These are phyloP conservation scores for Persicaria maculosa DNA, from an alignment of 148 eudicot genomes.

Conservation along the genomic window DNA sequence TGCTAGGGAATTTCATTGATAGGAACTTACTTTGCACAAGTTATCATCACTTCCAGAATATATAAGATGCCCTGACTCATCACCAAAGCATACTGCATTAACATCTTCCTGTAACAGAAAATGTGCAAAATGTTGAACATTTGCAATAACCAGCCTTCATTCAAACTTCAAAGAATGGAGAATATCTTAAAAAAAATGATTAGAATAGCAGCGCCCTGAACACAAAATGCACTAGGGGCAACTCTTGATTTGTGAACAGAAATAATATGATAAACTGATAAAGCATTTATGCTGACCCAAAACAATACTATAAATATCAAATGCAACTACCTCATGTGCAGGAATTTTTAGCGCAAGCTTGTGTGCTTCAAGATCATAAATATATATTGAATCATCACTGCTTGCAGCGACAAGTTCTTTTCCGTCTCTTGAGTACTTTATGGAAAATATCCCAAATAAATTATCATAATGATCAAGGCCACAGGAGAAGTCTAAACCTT, in stretches of 20 bases:
- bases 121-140: not conserved
- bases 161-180: not conserved
- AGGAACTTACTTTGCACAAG: slow-evolving; percentile 61
- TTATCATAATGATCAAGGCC: slow-evolving; percentile 37
- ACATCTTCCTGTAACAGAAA: slow-evolving; percentile 74
- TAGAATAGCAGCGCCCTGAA: not conserved
- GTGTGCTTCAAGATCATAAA: slow-evolving; percentile 67
- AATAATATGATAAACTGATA: not conserved
- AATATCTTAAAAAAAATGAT: not conserved
- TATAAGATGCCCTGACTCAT: slow-evolving; percentile 69
- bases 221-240: not conserved
- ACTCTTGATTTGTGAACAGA: not conserved
- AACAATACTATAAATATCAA: not conserved
- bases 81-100: slow-evolving; percentile 88
- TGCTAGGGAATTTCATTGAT: not conserved
- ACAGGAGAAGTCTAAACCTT: slow-evolving; percentile 66
- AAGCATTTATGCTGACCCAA: not conserved
- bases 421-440: slow-evolving; percentile 84
- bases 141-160: not conserved
- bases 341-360: slow-evolving; percentile 46
- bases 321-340: slow-evolving; percentile 62
- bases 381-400: slow-evolving; percentile 57
- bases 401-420: slow-evolving; percentile 85
- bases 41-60: slow-evolving; percentile 87
- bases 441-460: slow-evolving; percentile 71